Conservation (phyloP, 495 filamentous ascomycete genomes). For the Podospora fimiseda region DNA sequence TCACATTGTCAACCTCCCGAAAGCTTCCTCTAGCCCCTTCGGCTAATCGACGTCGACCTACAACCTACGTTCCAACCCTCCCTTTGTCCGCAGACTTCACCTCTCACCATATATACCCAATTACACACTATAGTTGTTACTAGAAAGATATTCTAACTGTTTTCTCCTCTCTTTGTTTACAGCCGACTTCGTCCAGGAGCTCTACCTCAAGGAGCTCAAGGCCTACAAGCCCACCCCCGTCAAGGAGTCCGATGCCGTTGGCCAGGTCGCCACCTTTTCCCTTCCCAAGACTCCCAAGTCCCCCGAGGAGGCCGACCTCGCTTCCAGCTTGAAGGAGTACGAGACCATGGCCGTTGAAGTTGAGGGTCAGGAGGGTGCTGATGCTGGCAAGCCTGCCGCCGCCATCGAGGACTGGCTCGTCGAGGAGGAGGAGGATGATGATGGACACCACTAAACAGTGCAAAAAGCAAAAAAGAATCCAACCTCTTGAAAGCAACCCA, state of each 20-base stretch:
- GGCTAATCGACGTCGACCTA: neutral
- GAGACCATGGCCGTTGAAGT: constrained; percentile 89
- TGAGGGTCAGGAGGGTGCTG: constrained; percentile 65
- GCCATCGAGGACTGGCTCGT: constrained; percentile 46
- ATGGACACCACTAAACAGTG: constrained; percentile 32
- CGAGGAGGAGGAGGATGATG: constrained; percentile 44
- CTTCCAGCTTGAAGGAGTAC: constrained; percentile 85
- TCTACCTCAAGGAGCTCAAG: constrained; percentile 92
- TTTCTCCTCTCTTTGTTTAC: constrained; percentile 1
- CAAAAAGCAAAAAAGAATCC: neutral
- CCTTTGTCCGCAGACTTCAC: too few species aligned
- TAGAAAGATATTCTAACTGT: too few species aligned
- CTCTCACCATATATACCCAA: too few species aligned
- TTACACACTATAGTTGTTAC: too few species aligned
- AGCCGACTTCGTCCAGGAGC: constrained; percentile 95
- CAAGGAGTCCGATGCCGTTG: constrained; percentile 81
- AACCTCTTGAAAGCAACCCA: neutral
- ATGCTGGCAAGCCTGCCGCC: constrained; percentile 28
- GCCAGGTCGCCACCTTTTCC: constrained; percentile 83
- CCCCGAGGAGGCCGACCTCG: constrained; percentile 88
- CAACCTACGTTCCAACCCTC: neutral
- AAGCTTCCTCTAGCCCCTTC: too few species aligned
- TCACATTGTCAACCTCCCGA: too few species aligned
- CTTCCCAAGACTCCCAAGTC: constrained; percentile 71
- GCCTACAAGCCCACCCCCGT: constrained; percentile 79